phyloP scores from a whole-genome alignment of 2,329 filamentous ascomycete species.

The Sclerotinia trifoliorum region DNA sequence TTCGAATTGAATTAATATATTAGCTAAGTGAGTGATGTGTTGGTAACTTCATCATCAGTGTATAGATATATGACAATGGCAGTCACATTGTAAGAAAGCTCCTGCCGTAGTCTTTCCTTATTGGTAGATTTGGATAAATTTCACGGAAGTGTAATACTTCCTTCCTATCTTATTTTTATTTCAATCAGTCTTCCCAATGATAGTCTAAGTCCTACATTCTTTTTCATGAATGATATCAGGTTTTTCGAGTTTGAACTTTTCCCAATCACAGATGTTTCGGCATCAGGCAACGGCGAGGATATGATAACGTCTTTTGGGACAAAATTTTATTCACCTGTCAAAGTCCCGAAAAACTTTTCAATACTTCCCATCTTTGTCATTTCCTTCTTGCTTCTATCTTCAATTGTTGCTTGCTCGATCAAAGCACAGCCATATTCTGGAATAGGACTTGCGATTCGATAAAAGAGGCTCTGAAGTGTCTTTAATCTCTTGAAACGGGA shows the following conservation, averaged over 20 bases:
- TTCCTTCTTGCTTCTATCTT: neutral
- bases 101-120: neutral
- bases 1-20: neutral
- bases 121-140: neutral
- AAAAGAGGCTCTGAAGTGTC: neutral
- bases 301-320: neutral
- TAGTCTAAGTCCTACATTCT: neutral
- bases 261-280: neutral
- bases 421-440: neutral
- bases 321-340: neutral
- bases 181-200: neutral
- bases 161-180: neutral
- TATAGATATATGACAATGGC: neutral
- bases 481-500: neutral
- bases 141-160: neutral
- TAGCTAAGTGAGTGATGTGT: neutral
- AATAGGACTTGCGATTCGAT: neutral
- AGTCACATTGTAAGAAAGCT: neutral
- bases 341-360: neutral
- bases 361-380: neutral
- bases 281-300: constrained; percentile 1
- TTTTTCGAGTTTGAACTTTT: neutral
- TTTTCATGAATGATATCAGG: neutral
- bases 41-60: neutral
- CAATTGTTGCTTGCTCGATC: neutral